These are phyloP conservation scores for Sphaceloma murrayae DNA, from an alignment of 2,329 filamentous ascomycete species.

Conservation along the genomic window DNA sequence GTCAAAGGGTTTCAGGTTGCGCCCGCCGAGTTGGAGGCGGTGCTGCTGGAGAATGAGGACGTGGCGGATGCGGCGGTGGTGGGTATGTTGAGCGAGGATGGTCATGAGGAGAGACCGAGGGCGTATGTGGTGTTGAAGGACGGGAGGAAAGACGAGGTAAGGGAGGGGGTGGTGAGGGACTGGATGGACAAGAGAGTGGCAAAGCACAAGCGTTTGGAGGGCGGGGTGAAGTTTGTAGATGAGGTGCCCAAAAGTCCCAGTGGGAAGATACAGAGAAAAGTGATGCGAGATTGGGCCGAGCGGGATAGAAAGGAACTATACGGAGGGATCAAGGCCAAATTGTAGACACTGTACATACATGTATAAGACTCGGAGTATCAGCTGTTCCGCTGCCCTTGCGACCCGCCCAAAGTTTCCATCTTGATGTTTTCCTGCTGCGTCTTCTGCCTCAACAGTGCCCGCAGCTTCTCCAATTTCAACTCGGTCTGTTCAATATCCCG, in stretches of 20 bases:
- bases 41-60: conserved; percentile 22
- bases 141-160: conserved; percentile 24
- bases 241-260: conserved; percentile 49
- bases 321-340: conserved; percentile 27
- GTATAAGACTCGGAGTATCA: too few relatives aligned
- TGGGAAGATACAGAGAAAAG: conserved; percentile 50
- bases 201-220: conserved; percentile 34
- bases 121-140: conserved; percentile 30
- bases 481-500: conserved; percentile 1
- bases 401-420: background rate
- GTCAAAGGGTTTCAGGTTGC: conserved; percentile 28
- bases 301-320: conserved; percentile 30
- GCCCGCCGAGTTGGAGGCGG: conserved; percentile 24
- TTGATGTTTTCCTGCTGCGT: background rate
- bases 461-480: conserved; percentile 3
- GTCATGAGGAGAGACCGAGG: conserved; percentile 28
- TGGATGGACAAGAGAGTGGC: conserved; percentile 33
- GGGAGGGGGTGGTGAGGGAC: conserved; percentile 29
- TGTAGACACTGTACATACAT: conserved; percentile 15
- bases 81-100: conserved; percentile 20
- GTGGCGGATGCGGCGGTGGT: conserved; percentile 23
- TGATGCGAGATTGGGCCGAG: conserved; percentile 49
- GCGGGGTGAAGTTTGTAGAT: conserved; percentile 45
- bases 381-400: too few relatives aligned
- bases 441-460: background rate